These are phyloP conservation scores for Nicotiana obtusifolia DNA, from an alignment of 257 asterid species.

Conservation along the genomic window DNA sequence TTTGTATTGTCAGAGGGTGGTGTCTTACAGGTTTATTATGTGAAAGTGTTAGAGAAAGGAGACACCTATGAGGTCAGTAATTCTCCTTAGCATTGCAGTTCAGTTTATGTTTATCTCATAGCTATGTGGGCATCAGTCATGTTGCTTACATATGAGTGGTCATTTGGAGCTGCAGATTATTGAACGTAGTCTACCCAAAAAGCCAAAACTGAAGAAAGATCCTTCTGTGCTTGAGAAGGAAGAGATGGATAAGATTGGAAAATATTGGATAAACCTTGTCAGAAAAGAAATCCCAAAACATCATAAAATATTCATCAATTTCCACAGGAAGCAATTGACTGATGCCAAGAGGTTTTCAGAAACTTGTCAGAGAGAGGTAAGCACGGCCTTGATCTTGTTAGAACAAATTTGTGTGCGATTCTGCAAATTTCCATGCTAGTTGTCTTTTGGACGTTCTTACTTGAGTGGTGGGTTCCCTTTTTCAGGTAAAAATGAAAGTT, in stretches of 20 bases:
- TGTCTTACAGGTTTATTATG: constrained; percentile 76
- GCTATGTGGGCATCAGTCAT: neutral
- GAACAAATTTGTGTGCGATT: neutral
- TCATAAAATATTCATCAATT: constrained; percentile 61
- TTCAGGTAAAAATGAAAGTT: constrained; percentile 89
- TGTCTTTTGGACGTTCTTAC: neutral
- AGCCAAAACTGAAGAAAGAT: constrained; percentile 73
- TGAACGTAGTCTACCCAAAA: constrained; percentile 85
- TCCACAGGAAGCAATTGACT: constrained; percentile 66
- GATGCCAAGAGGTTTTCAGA: constrained; percentile 93
- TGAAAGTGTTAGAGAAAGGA: constrained; percentile 98
- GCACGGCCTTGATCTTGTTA: constrained; percentile 1
- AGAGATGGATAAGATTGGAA: constrained; percentile 69
- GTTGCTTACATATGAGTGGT: constrained; percentile 12
- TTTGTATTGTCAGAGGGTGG: constrained; percentile 87
- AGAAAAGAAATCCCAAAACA: constrained; percentile 92
- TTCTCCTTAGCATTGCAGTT: neutral
- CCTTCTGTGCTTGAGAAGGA: constrained; percentile 83
- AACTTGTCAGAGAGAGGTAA: constrained; percentile 95
- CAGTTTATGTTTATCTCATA: constrained; percentile 5
- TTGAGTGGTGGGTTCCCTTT: constrained; percentile 9
- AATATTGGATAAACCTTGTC: constrained; percentile 79
- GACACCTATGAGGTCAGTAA: constrained; percentile 89
- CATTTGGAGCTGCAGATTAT: constrained; percentile 64
- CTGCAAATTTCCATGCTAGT: neutral